Evolutionary conservation across 257 asterid genomes (phyloP).

Genomic region (Galeopsis tetrahit): DNA sequence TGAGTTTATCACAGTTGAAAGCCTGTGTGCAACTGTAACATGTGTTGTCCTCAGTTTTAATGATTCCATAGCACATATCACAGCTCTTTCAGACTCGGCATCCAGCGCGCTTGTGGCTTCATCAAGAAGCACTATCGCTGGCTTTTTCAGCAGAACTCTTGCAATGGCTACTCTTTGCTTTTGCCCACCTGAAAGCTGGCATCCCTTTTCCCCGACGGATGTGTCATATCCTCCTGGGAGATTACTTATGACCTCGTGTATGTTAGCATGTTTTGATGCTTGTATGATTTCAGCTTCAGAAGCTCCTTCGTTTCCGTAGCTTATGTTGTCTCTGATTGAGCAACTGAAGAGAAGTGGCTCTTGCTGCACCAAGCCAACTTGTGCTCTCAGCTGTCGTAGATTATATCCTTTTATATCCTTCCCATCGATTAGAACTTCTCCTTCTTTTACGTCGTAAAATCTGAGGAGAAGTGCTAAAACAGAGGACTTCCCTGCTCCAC

Average conservation of each 20-base stretch:
- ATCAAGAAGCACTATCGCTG: constrained; percentile 71
- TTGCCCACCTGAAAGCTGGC: constrained; percentile 88
- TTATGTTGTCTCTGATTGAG: constrained; percentile 71
- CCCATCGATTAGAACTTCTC: constrained; percentile 61
- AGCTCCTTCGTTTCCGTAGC: constrained; percentile 70
- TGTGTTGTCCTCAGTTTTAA: constrained; percentile 51
- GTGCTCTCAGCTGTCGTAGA: constrained; percentile 53
- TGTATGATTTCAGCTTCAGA: constrained; percentile 72
- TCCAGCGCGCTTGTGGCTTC: constrained; percentile 93
- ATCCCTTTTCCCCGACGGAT: constrained; percentile 74
- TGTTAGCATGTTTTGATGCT: constrained; percentile 68
- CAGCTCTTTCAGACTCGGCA: constrained; percentile 72
- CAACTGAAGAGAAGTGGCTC: constrained; percentile 78
- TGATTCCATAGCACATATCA: constrained; percentile 60
- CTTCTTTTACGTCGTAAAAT: constrained; percentile 62
- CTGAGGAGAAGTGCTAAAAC: constrained; percentile 69
- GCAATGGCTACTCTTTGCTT: constrained; percentile 81
- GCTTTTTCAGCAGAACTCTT: constrained; percentile 66
- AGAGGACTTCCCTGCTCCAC: constrained; percentile 82
- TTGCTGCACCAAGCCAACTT: constrained; percentile 77
- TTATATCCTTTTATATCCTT: constrained; percentile 54
- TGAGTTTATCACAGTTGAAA: constrained; percentile 69
- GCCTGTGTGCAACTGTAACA: constrained; percentile 76
- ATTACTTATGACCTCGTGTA: constrained; percentile 68
- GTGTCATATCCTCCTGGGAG: constrained; percentile 72